These are phyloP conservation scores for Chimonanthus salicifolius DNA, from an alignment of 164 flowering plant species.

Conservation along the genomic window DNA sequence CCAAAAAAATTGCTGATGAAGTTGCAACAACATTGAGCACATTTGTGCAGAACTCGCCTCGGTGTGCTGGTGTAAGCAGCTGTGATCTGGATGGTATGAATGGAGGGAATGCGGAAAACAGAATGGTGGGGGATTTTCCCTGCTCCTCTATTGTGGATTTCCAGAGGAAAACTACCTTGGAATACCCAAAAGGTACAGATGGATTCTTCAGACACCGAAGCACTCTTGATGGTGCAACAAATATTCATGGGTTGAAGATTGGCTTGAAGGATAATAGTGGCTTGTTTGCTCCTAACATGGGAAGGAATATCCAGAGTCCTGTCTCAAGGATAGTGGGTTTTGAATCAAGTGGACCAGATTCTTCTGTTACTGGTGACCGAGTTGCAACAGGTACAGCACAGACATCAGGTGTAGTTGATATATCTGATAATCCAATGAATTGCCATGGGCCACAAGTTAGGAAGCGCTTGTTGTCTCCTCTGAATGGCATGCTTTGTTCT, in stretches of 20 bases:
- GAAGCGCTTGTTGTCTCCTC: constrained; percentile 71
- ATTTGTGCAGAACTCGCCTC: constrained; percentile 31
- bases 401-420: constrained; percentile 17
- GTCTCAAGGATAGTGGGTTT: constrained; percentile 72
- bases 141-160: constrained; percentile 36
- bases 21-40: constrained; percentile 32
- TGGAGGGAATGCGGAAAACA: constrained; percentile 16
- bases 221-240: constrained; percentile 23
- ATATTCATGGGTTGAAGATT: constrained; percentile 25
- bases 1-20: constrained; percentile 33
- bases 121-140: constrained; percentile 13
- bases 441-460: constrained; percentile 41
- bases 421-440: constrained; percentile 23
- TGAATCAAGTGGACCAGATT: constrained; percentile 29
- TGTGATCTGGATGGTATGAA: constrained; percentile 44
- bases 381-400: constrained; percentile 10
- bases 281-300: constrained; percentile 26
- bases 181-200: constrained; percentile 23
- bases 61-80: constrained; percentile 23
- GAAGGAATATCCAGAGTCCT: constrained; percentile 39
- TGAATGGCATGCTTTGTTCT: constrained; percentile 39
- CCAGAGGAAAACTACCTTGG: constrained; percentile 32
- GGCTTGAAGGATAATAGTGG: constrained; percentile 25
- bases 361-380: constrained; percentile 19
- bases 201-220: constrained; percentile 16